A percentile compares a stretch with the other conserved stretches of the same genome.
Conservation (phyloP, 2,329 filamentous ascomycete genomes). For the Cercospora canescens region DNA sequence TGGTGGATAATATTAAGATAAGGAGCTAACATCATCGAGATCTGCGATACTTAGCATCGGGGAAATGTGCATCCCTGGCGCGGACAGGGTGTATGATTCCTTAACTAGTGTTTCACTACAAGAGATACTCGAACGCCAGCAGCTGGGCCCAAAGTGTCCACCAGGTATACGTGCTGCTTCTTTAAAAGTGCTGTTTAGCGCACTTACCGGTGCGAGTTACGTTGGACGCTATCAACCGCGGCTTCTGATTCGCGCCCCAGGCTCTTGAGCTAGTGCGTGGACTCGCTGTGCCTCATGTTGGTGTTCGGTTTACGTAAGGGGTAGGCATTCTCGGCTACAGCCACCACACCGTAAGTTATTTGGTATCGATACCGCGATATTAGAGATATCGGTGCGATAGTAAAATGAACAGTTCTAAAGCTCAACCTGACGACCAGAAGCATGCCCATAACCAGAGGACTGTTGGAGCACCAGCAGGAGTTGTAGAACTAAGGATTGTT, state of each 20-base stretch:
- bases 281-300: background rate
- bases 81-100: background rate
- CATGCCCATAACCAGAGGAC: background rate
- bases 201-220: background rate
- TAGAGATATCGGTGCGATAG: background rate
- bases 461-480: background rate
- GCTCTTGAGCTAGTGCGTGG: background rate
- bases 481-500: background rate
- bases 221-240: background rate
- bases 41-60: background rate
- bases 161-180: background rate
- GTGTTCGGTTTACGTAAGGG: background rate
- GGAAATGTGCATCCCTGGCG: background rate
- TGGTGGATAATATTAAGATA: background rate
- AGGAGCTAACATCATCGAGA: background rate
- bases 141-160: background rate
- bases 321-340: background rate
- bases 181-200: background rate
- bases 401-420: background rate
- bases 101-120: background rate
- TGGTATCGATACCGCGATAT: background rate
- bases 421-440: background rate
- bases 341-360: background rate
- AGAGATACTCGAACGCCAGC: background rate
- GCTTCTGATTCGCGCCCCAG: background rate